Base-by-base conservation (phyloP, 768 basidiomycete species). In the Pulveroboletus sp. region DNA sequence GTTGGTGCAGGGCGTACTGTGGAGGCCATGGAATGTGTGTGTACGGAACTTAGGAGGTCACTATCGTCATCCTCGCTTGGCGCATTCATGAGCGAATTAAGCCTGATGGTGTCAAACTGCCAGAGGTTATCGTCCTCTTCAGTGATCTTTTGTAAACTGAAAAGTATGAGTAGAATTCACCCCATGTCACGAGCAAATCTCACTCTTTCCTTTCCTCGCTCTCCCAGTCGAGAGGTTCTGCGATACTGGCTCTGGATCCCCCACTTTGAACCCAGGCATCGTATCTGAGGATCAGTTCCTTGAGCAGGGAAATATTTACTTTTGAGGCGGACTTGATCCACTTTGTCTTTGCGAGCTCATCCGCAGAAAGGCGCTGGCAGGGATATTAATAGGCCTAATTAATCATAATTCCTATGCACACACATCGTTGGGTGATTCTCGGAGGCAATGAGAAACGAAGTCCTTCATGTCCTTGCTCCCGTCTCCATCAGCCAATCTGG, bases 391-490 rank as follows among this genome's bases (percentile, higher is more conserved):
- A 31, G 47, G 59, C 18, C 48, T 32, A 10, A 36, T 9, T 18
- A 35, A 39, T 9, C 12, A 30, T 28, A 33, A 37, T 47, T 24
- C 42, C 50, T 9, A 35, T 14, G 38, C 12, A 64, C 80, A 52
- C 63, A 93, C 93, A 63, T 93, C 88, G 33, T 65, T 71, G 1
- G 96, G 88, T 28, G 79, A 80, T 60, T 93, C 90, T 59, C 83
- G 83, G 52, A 99, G 74, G 65, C 91, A 94, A 50, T 76, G 75
- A 2, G 84, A 73, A 61, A 97, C 79, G 56, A 98, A 97, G 43
- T 96, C 93, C 27, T 85, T 76, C 79, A 97, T 83, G 50, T 91
- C 88, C 60, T 83, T 86, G 41, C 82, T 83, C 52, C 88, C 93
- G 43, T 89, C 86, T 12, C 71, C 77, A 45, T 96, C 93, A 8